Percentiles rank a stretch among this genome's conserved stretches.
Evolutionary conservation across 2,329 filamentous ascomycete species (phyloP).

Genomic region (Aureobasidium sp.): DNA sequence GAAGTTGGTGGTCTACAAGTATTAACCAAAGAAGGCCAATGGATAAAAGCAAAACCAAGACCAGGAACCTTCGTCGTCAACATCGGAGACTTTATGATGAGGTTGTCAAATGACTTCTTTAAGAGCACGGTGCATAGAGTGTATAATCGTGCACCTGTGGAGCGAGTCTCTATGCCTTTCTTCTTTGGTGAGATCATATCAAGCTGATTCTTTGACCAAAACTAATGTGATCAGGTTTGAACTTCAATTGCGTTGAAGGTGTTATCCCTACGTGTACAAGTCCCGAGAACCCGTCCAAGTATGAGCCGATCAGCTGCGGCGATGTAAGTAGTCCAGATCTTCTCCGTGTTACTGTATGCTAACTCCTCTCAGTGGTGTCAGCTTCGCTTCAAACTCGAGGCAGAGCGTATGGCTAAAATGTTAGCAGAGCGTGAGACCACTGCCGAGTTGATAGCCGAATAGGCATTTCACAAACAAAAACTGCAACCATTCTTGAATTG

Average conservation of each 20-base stretch:
- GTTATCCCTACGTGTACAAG: slow-evolving; percentile 42
- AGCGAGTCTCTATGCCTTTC: slow-evolving; percentile 48
- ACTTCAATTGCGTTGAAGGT: slow-evolving; percentile 32
- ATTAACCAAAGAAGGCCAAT: slow-evolving; percentile 28
- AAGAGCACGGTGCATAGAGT: slow-evolving; percentile 48
- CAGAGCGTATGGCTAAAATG: neutral
- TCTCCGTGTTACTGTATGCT: neutral
- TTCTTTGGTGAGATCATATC: slow-evolving; percentile 38
- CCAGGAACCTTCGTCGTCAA: slow-evolving; percentile 40
- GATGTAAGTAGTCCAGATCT: neutral
- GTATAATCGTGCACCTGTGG: slow-evolving; percentile 41
- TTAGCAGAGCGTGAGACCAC: neutral
- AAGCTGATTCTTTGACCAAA: neutral
- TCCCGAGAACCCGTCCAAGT: slow-evolving; percentile 39
- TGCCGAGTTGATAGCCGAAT: neutral
- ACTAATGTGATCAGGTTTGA: neutral
- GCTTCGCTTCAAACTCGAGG: neutral
- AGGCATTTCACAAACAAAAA: too few species aligned
- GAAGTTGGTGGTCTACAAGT: slow-evolving; percentile 33
- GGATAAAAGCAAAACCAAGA: slow-evolving; percentile 36
- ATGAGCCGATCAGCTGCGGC: slow-evolving; percentile 30
- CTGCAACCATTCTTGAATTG: too few species aligned
- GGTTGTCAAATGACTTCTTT: slow-evolving; percentile 44
- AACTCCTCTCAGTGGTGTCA: neutral
- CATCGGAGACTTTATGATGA: slow-evolving; percentile 31